Conservation (phyloP, 352 stramenopile species). For the Phytophthora pinifolia region DNA sequence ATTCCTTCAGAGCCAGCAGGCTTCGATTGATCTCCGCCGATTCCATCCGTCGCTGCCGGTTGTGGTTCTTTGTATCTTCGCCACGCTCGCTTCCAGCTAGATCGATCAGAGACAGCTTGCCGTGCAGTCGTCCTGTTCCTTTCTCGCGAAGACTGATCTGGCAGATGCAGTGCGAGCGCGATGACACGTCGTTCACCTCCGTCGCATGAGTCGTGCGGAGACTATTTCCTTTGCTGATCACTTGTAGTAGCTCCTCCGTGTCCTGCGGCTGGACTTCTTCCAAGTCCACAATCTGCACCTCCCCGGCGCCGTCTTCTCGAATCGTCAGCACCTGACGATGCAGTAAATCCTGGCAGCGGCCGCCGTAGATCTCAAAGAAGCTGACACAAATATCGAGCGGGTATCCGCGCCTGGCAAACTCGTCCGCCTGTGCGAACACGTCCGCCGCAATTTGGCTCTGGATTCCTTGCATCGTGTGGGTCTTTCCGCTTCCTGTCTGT, state of each 20-base stretch:
- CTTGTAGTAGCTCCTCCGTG: slow-evolving; percentile 91
- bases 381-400: slow-evolving; percentile 90
- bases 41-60: slow-evolving; percentile 93
- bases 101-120: slow-evolving; percentile 96
- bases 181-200: slow-evolving; percentile 95
- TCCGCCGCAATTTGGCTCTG: slow-evolving; percentile 76
- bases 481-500: slow-evolving; percentile 94
- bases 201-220: slow-evolving; percentile 96
- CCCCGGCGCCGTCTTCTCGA: slow-evolving; percentile 92
- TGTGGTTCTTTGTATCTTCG: slow-evolving; percentile 94
- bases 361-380: slow-evolving; percentile 98
- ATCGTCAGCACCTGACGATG: slow-evolving; percentile 90
- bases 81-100: slow-evolving; percentile 95
- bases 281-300: slow-evolving; percentile 96
- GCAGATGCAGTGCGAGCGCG: slow-evolving; percentile 95
- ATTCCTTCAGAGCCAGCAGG: slow-evolving; percentile 96
- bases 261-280: slow-evolving; percentile 88
- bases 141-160: slow-evolving; percentile 88
- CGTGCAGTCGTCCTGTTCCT: slow-evolving; percentile 47
- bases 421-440: slow-evolving; percentile 73
- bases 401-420: slow-evolving; percentile 46
- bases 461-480: slow-evolving; percentile 93
- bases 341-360: slow-evolving; percentile 95
- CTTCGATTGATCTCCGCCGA: slow-evolving; percentile 98
- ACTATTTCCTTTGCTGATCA: slow-evolving; percentile 93